Evolutionary conservation across 768 basidiomycete species (phyloP).

Genomic region (Kwoniella botswanensis): DNA sequence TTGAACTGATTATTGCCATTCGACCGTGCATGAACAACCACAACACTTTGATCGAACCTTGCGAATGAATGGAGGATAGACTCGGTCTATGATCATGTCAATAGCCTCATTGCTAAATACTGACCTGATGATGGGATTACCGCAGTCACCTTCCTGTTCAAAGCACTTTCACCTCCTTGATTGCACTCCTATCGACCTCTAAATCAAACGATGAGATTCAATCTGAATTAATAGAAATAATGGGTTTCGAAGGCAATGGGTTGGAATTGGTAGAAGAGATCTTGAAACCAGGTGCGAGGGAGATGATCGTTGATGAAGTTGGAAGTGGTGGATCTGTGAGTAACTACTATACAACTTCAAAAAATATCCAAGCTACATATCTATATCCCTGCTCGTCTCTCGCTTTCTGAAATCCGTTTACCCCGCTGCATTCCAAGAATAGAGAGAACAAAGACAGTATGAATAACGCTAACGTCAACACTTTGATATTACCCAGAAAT

Average conservation of each 20-base stretch:
- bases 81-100: too few relatives aligned
- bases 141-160: slow-evolving; percentile 44
- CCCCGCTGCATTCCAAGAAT: too few relatives aligned
- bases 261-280: slow-evolving; percentile 79
- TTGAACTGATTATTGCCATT: too few relatives aligned
- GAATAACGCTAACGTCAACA: neutral
- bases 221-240: slow-evolving; percentile 73
- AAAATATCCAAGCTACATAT: too few relatives aligned
- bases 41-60: too few relatives aligned
- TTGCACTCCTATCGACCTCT: slow-evolving; percentile 31
- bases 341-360: neutral
- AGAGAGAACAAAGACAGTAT: neutral
- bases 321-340: slow-evolving; percentile 12
- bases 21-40: too few relatives aligned
- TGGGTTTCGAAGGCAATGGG: slow-evolving; percentile 75
- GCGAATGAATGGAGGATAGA: too few relatives aligned
- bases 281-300: slow-evolving; percentile 64
- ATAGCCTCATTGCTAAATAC: too few relatives aligned
- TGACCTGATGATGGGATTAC: neutral
- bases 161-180: slow-evolving; percentile 36
- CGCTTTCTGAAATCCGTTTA: too few relatives aligned
- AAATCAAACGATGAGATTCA: slow-evolving; percentile 72
- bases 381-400: too few relatives aligned
- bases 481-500: too few relatives aligned
- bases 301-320: slow-evolving; percentile 56